Percentiles rank a stretch among this genome's conserved stretches.
Evolutionary conservation across 2,329 filamentous ascomycete species (phyloP).

Genomic region (Sporothrix phasma): DNA sequence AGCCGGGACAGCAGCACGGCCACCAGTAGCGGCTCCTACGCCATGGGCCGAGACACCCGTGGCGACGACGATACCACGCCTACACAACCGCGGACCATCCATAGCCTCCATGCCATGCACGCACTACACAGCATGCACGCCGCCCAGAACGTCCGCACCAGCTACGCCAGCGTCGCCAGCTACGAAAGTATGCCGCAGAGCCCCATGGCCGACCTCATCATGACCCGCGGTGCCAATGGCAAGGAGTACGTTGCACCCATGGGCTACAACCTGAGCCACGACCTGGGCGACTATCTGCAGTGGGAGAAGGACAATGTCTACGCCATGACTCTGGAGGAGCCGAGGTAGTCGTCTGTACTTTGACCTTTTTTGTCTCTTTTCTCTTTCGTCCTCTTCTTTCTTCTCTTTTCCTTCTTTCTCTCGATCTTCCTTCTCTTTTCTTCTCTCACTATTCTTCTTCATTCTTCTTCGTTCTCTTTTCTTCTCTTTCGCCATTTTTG

Average conservation of each 20-base stretch:
- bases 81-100: not conserved
- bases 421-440: not conserved
- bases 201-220: constrained; percentile 40
- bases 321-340: constrained; percentile 17
- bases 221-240: constrained; percentile 30
- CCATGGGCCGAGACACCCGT: not conserved
- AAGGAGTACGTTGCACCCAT: constrained; percentile 40
- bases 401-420: too few species aligned
- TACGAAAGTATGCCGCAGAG: constrained; percentile 39
- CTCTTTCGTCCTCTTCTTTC: not conserved
- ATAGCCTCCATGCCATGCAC: not conserved
- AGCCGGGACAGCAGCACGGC: constrained; percentile 15
- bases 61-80: not conserved
- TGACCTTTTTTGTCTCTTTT: not conserved
- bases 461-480: not conserved
- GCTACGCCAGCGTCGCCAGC: constrained; percentile 25
- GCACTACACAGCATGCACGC: not conserved
- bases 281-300: constrained; percentile 47
- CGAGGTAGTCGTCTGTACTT: not conserved
- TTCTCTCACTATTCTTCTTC: not conserved
- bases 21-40: constrained; percentile 16
- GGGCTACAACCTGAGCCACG: constrained; percentile 51
- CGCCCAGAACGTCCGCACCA: constrained; percentile 8
- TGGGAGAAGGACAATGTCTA: constrained; percentile 47
- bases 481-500: too few species aligned